These are phyloP conservation scores for Colletotrichum sojae DNA, from an alignment of 2,329 filamentous ascomycete genomes.

Conservation along the genomic window DNA sequence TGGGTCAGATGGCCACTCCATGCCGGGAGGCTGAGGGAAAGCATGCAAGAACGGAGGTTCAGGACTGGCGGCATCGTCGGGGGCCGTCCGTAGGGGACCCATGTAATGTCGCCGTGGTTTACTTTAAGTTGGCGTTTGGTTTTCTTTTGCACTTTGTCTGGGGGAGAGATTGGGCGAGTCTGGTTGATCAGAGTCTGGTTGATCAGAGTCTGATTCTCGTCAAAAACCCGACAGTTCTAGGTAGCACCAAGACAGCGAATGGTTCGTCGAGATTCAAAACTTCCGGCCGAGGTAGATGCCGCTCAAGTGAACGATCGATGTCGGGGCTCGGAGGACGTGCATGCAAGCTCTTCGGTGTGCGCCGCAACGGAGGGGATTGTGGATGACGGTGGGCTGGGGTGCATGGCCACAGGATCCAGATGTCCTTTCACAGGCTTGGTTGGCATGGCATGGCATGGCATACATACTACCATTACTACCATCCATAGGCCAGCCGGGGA, in stretches of 20 bases:
- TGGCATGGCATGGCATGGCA: slow-evolving; percentile 21
- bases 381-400: slow-evolving; percentile 6
- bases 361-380: background rate
- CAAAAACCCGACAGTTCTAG: too few species aligned
- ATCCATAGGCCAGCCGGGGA: background rate
- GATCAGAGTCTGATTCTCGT: too few species aligned
- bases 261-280: slow-evolving; percentile 1
- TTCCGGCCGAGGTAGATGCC: slow-evolving; percentile 1
- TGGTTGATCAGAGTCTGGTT: too few species aligned
- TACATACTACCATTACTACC: too few species aligned
- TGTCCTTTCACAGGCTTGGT: slow-evolving; percentile 13
- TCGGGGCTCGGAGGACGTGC: background rate
- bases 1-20: slow-evolving; percentile 35
- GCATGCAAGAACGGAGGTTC: slow-evolving; percentile 29
- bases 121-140: too few species aligned
- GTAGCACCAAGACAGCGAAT: too few species aligned
- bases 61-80: slow-evolving; percentile 28
- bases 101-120: background rate
- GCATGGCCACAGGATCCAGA: slow-evolving; percentile 22
- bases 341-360: slow-evolving; percentile 8
- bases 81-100: background rate
- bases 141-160: background rate
- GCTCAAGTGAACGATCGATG: background rate
- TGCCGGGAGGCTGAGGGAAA: slow-evolving; percentile 32
- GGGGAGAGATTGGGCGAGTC: background rate